Evolutionary conservation across 2,329 filamentous ascomycete species (phyloP).

Genomic region (Arachnopeziza araneosa): DNA sequence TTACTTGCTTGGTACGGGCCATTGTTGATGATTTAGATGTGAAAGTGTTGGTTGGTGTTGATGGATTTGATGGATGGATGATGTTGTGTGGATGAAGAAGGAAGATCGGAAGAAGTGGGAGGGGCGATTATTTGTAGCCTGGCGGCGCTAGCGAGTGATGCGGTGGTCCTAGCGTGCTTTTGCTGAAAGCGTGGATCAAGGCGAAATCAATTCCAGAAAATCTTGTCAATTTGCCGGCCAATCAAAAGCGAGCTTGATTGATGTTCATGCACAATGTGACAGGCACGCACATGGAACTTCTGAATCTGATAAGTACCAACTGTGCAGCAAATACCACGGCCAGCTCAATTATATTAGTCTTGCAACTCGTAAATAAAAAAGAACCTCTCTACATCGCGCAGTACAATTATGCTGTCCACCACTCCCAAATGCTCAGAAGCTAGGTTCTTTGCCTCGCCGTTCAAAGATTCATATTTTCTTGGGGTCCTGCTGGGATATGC

Average conservation of each 20-base stretch:
- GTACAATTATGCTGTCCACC: neutral
- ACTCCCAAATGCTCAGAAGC: too few relatives aligned
- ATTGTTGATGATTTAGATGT: slow-evolving; percentile 25
- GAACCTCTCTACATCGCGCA: neutral
- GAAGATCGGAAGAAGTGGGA: slow-evolving; percentile 26
- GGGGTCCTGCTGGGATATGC: neutral
- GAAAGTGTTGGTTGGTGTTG: slow-evolving; percentile 12
- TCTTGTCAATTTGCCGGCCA: neutral
- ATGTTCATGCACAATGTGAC: neutral
- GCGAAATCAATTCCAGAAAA: neutral
- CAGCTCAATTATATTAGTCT: too few relatives aligned
- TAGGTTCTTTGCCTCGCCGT: neutral
- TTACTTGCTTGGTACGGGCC: slow-evolving; percentile 36
- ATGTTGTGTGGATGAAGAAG: slow-evolving; percentile 29
- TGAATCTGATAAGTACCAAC: neutral
- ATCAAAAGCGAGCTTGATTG: neutral
- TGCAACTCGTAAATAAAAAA: too few relatives aligned
- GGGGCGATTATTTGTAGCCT: slow-evolving; percentile 29
- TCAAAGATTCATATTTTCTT: too few relatives aligned
- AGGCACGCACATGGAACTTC: neutral
- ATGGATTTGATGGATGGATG: slow-evolving; percentile 17
- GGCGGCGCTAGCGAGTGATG: slow-evolving; percentile 23
- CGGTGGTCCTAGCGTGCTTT: neutral
- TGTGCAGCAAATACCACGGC: neutral
- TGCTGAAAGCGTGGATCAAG: neutral